Evolutionary conservation across 2,329 filamentous ascomycete genomes (phyloP).

Genomic region (Neonectria magnoliae): DNA sequence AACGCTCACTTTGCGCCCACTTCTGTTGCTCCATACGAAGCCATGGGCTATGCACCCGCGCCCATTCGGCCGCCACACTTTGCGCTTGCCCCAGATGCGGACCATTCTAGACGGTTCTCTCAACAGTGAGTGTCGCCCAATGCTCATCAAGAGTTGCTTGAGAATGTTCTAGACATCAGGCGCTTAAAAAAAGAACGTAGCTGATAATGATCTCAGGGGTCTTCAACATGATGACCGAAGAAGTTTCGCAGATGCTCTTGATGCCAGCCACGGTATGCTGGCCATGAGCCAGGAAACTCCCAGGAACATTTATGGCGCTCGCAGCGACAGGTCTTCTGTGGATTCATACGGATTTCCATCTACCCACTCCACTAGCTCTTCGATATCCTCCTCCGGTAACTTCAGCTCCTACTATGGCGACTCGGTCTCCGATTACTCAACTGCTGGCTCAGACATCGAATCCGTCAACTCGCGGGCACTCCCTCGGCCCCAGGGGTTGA

Average conservation of each 20-base stretch:
- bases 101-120: constrained; percentile 75
- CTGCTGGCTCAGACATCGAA: constrained; percentile 86
- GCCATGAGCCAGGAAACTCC: constrained; percentile 96
- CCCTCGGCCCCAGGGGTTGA: constrained; percentile 75
- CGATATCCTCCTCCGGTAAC: constrained; percentile 84
- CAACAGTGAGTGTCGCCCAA: constrained; percentile 77
- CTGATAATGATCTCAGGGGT: constrained; percentile 36
- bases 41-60: constrained; percentile 77
- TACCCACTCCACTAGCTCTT: constrained; percentile 85
- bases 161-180: not conserved
- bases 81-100: constrained; percentile 65
- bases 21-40: constrained; percentile 77
- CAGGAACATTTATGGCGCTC: constrained; percentile 84
- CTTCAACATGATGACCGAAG: constrained; percentile 66
- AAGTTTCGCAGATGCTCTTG: constrained; percentile 87
- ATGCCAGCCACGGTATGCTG: constrained; percentile 93
- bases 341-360: constrained; percentile 94
- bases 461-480: constrained; percentile 83
- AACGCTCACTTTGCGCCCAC: constrained; percentile 70
- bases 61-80: constrained; percentile 67
- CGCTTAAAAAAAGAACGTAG: not conserved
- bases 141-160: not conserved
- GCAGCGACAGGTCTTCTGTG: constrained; percentile 74
- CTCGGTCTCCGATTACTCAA: constrained; percentile 93
- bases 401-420: constrained; percentile 87